Base-by-base conservation (phyloP, 805 yeast genomes). In the Cyberlindnera xishuangbannaensis region DNA sequence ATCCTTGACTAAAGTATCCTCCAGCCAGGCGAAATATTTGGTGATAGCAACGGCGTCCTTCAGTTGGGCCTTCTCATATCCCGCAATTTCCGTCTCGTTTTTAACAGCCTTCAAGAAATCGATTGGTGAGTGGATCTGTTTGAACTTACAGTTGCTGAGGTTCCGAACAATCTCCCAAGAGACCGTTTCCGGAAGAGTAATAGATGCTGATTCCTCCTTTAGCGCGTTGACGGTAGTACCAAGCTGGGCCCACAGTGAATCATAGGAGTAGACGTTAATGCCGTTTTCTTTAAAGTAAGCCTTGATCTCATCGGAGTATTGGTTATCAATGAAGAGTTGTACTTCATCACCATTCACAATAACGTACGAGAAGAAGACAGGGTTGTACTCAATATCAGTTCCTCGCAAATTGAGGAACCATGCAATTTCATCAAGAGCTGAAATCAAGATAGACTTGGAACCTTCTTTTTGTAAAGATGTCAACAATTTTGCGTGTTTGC, bases 341-440 rank as follows among this genome's bases (percentile, higher is more conserved):
- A 77, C 71, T 3, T 50, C 45, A 3, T 61, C 60, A 10, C 51
- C 61, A 13, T 71, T 60, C 19, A 79, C 64, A 9, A 79, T 56
- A 29, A 69, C 48, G 41, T 73, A 73, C 7, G 88, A 66, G 58
- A 77, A 86, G 55, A 90, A 92, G 2, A 87, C 90, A 1, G 97
- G 97, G 50, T 81, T 80, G 53, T 71, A 90, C 5, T 78, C 79
- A 38, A 90, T 79, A 55, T 90, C 97, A 15, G 69, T 72, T 5
- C 88, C 84, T 43, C 98, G 74, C 36, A 90, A 61, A 52, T 90
- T 90, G 52, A 87, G 71, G 27, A 87, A 60, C 96, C 96, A 88
- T 7, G 95, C 92, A 41, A 87, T 75, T 46, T 88, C 95, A 61
- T 90, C 97, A 33, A 88, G 59, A 2, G 87, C 77, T n/a, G 77